A percentile compares a stretch with the other conserved stretches of the same genome.
These are phyloP conservation scores for Trichoderma oligosporum DNA, from an alignment of 2,329 filamentous ascomycete species.

Conservation along the genomic window DNA sequence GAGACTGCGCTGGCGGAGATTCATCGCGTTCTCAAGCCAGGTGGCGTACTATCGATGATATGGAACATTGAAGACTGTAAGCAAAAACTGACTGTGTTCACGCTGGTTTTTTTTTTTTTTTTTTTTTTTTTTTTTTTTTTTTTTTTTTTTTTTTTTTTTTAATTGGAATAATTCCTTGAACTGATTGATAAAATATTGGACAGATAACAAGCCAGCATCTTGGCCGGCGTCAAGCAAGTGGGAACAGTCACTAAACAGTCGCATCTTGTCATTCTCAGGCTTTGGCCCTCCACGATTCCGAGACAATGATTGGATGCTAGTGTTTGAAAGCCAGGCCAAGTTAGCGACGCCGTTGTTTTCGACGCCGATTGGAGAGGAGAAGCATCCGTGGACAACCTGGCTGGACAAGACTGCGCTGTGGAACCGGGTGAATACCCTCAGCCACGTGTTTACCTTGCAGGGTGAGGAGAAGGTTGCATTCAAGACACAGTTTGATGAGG, in stretches of 20 bases:
- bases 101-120: not conserved
- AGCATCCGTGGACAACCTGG: constrained; percentile 55
- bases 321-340: constrained; percentile 59
- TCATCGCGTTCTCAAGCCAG: constrained; percentile 60
- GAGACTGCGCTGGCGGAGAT: constrained; percentile 60
- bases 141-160: not conserved
- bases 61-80: constrained; percentile 73
- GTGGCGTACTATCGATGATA: constrained; percentile 60
- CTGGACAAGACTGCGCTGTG: constrained; percentile 58
- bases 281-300: constrained; percentile 64
- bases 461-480: constrained; percentile 48
- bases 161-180: too few relatives aligned
- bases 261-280: constrained; percentile 48
- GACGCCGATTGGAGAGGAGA: constrained; percentile 57
- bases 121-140: constrained; percentile 14
- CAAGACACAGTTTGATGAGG: constrained; percentile 50
- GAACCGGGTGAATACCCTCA: constrained; percentile 62
- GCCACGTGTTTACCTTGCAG: constrained; percentile 60
- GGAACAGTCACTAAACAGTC: constrained; percentile 59
- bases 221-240: constrained; percentile 57
- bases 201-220: constrained; percentile 60
- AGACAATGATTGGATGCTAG: constrained; percentile 58
- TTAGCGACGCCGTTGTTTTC: constrained; percentile 50
- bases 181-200: not conserved
- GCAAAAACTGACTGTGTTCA: constrained; percentile 23